Base-by-base conservation (phyloP, 805 yeast species). In the Zygoascus tannicola region DNA sequence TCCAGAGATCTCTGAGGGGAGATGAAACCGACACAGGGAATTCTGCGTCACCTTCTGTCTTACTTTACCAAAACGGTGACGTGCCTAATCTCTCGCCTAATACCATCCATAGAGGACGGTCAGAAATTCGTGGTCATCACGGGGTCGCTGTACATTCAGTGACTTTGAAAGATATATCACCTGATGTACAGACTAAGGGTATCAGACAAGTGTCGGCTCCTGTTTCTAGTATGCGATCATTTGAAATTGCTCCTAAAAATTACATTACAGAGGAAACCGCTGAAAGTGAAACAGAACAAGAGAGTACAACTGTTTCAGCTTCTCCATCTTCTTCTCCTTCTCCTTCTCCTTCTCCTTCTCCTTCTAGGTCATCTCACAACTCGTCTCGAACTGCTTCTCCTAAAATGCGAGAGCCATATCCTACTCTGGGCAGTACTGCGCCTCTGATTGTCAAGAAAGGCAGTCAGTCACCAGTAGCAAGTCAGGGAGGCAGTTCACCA, bases 301-400 rank as follows among this genome's bases (percentile, higher is more conserved):
- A 35, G 5, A 23, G 21, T 19, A 23, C 10, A n/a, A 21, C 16
- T 7, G 5, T 8, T 35, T 15, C 7, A 7, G 22, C 18, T 7
- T 8, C 39, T 7, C 19, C 22, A 8, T 7, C 39, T n/a, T 35
- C 39, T 15, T 18, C 39, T 12, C 19, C 39, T 7, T 35, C 22
- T n/a, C n/a, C 39, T n/a, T 35, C 39, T 15, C 21, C 39, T 12
- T 35, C 39, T 7, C 14, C 39, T 14, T 35, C 26, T 20, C 26
- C 39, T 12, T 15, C 26, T 7, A 18, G 15, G n/a, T 15, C 22
- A 35, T 21, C 22, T 15, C 14, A n/a, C 7, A n/a, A 23, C 26
- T 21, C 39, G 5, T 14, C 39, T 14, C 23, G 39, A 19, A 18
- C 15, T 16, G 7, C 35, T n/a, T 15, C 35, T n/a, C 15, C 35